Evolutionary conservation across 1,139 yeast genomes (phyloP).

Genomic region (Diutina scorzettiae): DNA sequence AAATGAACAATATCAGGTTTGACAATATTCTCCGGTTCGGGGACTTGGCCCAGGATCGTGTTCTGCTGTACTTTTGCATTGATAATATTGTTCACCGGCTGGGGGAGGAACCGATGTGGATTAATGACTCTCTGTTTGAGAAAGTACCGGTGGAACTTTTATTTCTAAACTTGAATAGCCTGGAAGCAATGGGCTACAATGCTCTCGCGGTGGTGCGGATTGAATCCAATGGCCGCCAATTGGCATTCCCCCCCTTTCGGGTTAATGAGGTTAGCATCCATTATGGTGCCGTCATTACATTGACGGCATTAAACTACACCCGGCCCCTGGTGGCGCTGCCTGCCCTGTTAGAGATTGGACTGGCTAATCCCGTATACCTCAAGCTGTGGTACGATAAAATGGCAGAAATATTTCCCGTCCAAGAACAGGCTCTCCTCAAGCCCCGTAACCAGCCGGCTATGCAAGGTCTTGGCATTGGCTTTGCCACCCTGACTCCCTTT

Average conservation of each 20-base stretch:
- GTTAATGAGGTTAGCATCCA: background rate
- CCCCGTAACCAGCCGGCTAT: background rate
- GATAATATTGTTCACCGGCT: conserved; percentile 2
- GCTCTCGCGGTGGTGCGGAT: conserved; percentile 1
- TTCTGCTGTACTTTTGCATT: conserved; percentile 4
- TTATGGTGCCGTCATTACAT: background rate
- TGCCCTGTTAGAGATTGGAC: background rate
- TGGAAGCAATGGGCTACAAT: background rate
- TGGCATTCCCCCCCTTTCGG: conserved; percentile 2
- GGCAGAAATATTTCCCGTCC: conserved; percentile 1
- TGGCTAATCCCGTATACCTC: background rate
- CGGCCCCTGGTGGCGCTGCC: background rate
- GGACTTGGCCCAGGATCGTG: background rate
- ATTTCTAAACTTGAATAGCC: background rate
- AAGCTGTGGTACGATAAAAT: background rate
- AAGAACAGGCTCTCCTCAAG: background rate
- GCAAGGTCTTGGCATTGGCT: conserved; percentile 4
- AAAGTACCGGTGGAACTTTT: conserved; percentile 4
- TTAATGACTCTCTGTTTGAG: background rate
- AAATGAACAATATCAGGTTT: conserved; percentile 1
- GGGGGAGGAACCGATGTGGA: conserved; percentile 2
- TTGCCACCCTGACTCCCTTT: background rate
- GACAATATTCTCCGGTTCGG: conserved; percentile 3
- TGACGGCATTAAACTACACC: conserved; percentile 1
- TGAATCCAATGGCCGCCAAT: background rate